Base-by-base conservation (phyloP, 331 rosid species). In the Arachis monticola region DNA sequence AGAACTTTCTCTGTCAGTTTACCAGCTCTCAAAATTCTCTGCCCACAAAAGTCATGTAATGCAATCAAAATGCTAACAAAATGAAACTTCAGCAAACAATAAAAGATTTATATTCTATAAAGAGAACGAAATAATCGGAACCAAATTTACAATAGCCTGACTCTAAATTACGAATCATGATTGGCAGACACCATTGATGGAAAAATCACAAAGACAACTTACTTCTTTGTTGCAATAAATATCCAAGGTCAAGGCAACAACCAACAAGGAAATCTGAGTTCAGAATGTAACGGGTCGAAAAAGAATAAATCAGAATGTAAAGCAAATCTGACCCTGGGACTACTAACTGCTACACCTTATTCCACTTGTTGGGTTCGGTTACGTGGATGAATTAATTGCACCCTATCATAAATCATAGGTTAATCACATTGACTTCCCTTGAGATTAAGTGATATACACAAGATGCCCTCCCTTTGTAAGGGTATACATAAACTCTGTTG, bases 1-100 rank as follows among this genome's bases (percentile, higher is more conserved):
- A 95, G 83, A 77, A 95, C 88, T 78, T 88, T 92, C 85, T 92
- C 97, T 56, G 85, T 95, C 75, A 95, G 85, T 80, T 92, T 95
- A 51, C 99, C 98, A 45, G 99, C 98, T 45, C 51, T 83, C 87
- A 92, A 66, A 12, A 96, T 89, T 90, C 84, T 91, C 99, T 95
- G 91, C 63, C 48, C 87, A 77, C 42, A 63, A 79, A 68, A 81
- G 22, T 30, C 2, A 67, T 0, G 44, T 50, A 17, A 75, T 31
- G 62, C 56, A 8, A 10, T 70, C 56, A 80, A 55, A 79, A 76
- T 46, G 64, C 72, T 4, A 45, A 67, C 63, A 58, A 48, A 66
- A 73, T 17, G 50, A 65, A 72, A 57, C 50, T 41, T 73, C 17
- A 74, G 47, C 42, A 9, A 73, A 14, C 57, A 73, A 64, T 38